These are phyloP conservation scores for Corrigiola litoralis DNA, from an alignment of 179 eudicot genomes.

Conservation along the genomic window DNA sequence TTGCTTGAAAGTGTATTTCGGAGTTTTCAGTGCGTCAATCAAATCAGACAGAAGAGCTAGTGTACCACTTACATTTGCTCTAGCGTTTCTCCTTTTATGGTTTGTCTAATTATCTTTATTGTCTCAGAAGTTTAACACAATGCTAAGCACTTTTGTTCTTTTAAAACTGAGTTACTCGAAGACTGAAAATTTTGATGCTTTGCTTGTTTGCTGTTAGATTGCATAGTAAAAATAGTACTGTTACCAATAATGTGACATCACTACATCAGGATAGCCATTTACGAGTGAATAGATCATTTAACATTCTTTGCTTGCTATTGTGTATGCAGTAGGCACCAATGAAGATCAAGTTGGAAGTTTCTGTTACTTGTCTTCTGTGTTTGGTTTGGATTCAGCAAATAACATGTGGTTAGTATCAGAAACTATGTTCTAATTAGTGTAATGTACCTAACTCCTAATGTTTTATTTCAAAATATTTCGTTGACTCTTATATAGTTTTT, in stretches of 20 bases:
- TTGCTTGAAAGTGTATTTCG: neutral
- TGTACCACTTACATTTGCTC: conserved; percentile 2
- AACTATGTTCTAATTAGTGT: neutral
- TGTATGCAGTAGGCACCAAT: conserved; percentile 25
- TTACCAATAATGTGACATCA: neutral
- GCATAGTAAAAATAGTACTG: neutral
- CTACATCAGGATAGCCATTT: neutral
- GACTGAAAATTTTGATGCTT: conserved; percentile 11
- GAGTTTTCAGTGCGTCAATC: neutral
- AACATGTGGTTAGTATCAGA: conserved; percentile 56
- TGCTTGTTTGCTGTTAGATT: conserved; percentile 7
- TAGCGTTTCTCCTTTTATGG: neutral
- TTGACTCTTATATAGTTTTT: neutral
- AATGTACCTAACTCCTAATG: neutral
- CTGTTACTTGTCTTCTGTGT: conserved; percentile 39
- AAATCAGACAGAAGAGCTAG: neutral
- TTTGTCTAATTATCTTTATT: conserved; percentile 14
- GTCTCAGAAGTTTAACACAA: conserved; percentile 12
- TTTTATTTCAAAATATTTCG: neutral
- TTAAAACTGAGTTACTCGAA: neutral
- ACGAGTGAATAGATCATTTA: neutral
- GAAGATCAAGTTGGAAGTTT: conserved; percentile 40
- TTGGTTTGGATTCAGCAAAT: conserved; percentile 37
- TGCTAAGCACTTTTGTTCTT: conserved; percentile 7
- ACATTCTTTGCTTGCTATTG: neutral